These are phyloP conservation scores for Teratosphaeria epicoccoides DNA, from an alignment of 2,329 filamentous ascomycete genomes.

Conservation along the genomic window DNA sequence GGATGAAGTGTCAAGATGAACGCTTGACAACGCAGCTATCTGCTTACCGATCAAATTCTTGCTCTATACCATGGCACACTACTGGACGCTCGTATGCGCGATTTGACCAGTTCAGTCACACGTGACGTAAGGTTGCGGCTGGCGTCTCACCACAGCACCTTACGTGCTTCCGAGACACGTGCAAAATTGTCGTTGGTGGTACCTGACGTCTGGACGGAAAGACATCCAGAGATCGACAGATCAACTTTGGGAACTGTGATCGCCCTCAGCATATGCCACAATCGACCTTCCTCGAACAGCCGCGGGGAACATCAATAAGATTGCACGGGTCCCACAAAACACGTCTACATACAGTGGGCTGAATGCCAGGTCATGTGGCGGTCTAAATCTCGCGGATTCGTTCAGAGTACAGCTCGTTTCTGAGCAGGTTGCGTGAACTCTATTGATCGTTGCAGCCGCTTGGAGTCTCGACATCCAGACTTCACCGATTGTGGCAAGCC, in stretches of 20 bases:
- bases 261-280: background rate
- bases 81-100: too few species aligned
- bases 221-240: background rate
- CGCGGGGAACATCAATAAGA: background rate
- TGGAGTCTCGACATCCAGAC: background rate
- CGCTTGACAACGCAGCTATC: too few species aligned
- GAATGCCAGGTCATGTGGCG: background rate
- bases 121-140: background rate
- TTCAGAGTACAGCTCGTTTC: background rate
- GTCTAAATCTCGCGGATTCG: background rate
- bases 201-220: background rate
- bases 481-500: too few species aligned
- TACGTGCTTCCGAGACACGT: slow-evolving; percentile 40
- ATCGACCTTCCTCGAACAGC: background rate
- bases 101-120: too few species aligned
- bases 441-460: background rate
- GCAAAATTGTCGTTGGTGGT: background rate
- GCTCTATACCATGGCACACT: too few species aligned
- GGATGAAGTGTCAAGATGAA: too few species aligned
- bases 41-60: too few species aligned
- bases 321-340: background rate
- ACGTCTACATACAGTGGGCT: background rate
- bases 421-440: background rate
- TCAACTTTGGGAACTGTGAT: background rate
- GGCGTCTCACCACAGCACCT: too few species aligned